phyloP scores from a whole-genome alignment of 2,329 filamentous ascomycete species.

The Sporothrix curviconia region DNA sequence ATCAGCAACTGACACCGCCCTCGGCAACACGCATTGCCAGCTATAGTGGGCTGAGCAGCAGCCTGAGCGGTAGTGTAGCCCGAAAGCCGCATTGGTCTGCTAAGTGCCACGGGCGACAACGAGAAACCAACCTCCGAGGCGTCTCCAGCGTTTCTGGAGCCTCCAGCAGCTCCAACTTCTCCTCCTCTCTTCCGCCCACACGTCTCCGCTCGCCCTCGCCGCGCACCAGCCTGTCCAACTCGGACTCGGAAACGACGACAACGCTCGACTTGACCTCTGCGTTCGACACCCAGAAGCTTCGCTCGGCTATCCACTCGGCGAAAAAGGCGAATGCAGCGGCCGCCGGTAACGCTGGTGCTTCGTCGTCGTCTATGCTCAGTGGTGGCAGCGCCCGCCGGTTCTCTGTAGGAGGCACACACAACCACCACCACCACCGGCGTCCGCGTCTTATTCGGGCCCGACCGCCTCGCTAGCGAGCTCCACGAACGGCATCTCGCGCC shows the following conservation, averaged over 20 bases:
- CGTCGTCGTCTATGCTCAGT: conserved; percentile 27
- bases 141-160: too few species aligned
- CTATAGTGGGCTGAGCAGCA: conserved; percentile 16
- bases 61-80: conserved; percentile 27
- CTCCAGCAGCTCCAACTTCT: too few species aligned
- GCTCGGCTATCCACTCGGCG: conserved; percentile 47
- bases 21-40: conserved; percentile 27
- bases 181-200: conserved; percentile 11
- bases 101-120: conserved; percentile 26
- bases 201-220: conserved; percentile 14
- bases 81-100: conserved; percentile 18
- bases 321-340: conserved; percentile 34
- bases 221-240: conserved; percentile 14
- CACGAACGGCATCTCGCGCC: conserved; percentile 50
- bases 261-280: conserved; percentile 27
- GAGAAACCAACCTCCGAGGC: conserved; percentile 49
- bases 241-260: neutral
- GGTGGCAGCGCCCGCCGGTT: conserved; percentile 13
- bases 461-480: conserved; percentile 37
- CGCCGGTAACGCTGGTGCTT: conserved; percentile 38
- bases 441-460: conserved; percentile 33
- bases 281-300: conserved; percentile 49
- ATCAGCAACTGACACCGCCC: conserved; percentile 42
- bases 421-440: conserved; percentile 28
- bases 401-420: conserved; percentile 18